A percentile compares a stretch with the other conserved stretches of the same genome.
These are phyloP conservation scores for Botrytis medusae DNA, from an alignment of 2,329 filamentous ascomycete species.

Conservation along the genomic window DNA sequence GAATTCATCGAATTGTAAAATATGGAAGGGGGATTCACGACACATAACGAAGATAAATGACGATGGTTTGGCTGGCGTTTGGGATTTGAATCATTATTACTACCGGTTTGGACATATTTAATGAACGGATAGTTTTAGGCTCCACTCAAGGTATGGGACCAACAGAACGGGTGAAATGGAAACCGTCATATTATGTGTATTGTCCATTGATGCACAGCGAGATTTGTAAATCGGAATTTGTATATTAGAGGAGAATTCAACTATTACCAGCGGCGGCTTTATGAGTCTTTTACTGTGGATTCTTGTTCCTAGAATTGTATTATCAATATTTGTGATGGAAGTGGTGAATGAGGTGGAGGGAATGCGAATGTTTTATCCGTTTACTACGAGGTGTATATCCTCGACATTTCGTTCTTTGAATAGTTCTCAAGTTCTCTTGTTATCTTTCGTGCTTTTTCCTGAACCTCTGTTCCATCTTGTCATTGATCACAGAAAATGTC, in stretches of 20 bases:
- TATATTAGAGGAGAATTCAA: neutral
- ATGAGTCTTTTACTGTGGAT: neutral
- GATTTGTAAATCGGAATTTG: neutral
- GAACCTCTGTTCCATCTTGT: neutral
- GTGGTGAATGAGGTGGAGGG: neutral
- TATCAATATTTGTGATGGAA: neutral
- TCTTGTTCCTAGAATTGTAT: neutral
- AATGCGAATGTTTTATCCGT: neutral
- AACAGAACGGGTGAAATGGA: conserved; percentile 3
- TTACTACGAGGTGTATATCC: neutral
- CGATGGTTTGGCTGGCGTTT: neutral
- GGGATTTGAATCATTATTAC: neutral
- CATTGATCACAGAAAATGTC: neutral
- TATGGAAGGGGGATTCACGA: neutral
- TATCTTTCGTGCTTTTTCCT: no score
- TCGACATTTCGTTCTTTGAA: neutral
- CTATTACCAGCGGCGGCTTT: neutral
- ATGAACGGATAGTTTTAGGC: neutral
- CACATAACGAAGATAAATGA: conserved; percentile 10
- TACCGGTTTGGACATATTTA: conserved; percentile 3
- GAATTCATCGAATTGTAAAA: conserved; percentile 3
- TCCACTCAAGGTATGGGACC: conserved; percentile 10
- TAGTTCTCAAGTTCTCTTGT: neutral
- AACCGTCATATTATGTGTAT: neutral
- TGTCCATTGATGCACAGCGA: neutral